phyloP scores from a whole-genome alignment of 495 filamentous ascomycete species.

The Aspergillus avenaceus region DNA sequence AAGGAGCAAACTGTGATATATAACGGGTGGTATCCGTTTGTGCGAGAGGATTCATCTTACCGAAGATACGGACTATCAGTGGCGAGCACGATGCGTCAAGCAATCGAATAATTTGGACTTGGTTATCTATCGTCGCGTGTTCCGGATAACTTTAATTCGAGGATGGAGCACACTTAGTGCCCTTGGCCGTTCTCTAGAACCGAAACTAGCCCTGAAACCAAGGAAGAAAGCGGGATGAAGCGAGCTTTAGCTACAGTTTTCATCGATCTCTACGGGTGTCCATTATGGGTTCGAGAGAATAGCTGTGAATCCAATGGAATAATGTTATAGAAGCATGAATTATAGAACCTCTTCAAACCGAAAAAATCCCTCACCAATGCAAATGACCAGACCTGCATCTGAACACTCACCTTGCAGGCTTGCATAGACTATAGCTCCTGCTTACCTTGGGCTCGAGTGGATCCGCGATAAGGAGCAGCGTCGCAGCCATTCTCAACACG shows the following conservation, averaged over 20 bases:
- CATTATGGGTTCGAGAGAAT: no score
- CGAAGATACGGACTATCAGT: slow-evolving; percentile 8
- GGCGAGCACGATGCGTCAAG: slow-evolving; percentile 6
- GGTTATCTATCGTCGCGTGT: slow-evolving; percentile 11
- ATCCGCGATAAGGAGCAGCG: neutral
- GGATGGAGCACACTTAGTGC: neutral
- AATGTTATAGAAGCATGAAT: no score
- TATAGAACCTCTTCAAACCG: no score
- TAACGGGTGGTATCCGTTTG: no score
- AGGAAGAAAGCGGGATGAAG: neutral
- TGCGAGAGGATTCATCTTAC: no score
- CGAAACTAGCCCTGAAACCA: neutral
- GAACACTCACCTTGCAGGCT: no score
- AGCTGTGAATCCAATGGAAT: no score
- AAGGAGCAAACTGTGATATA: neutral
- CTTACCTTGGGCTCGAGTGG: neutral
- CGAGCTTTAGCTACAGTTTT: no score
- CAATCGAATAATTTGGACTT: slow-evolving; percentile 11
- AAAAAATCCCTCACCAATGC: no score
- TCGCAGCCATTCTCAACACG: neutral
- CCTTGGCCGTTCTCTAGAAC: neutral
- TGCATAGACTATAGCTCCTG: no score
- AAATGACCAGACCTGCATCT: no score
- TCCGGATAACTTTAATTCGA: neutral
- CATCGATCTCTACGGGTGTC: no score